Base-by-base conservation (phyloP, 2,329 filamentous ascomycete genomes). In the Didymella arachidicola region DNA sequence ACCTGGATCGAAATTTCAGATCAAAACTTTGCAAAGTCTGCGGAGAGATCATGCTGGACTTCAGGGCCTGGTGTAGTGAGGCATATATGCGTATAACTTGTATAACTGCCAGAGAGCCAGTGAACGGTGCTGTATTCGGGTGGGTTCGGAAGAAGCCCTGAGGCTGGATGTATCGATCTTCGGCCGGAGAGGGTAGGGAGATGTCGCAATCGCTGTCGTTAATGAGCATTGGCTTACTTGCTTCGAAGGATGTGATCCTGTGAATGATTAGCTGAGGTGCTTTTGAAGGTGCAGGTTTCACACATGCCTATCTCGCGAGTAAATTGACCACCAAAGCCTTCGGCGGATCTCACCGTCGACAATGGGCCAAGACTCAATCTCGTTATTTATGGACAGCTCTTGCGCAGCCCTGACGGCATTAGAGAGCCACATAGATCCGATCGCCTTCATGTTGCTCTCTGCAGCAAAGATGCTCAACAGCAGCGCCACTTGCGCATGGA, bases 241-340 rank as follows among this genome's bases (percentile, higher is more conserved):
- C 83, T 72, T 97, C 93, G 12, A 96, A 81, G 0, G 92, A 88
- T 48, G 96, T 80, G 26, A 91, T 84, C 62, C 87, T 89, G 68
- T 11, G 36, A 14, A 5, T 29, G 8, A 25, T 60, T 26, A 60
- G 57, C 36, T 2, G 27, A 16, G 22, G 14, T 27, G 14, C 1
- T 32, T 25, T 11, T 5, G 4, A n/a, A 8, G 19, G 2, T 2
- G 26, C 4, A 36, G 22, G 7, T 7, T 12, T 3, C 81, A 18
- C 72, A 19, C 52, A 7, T 73, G 88, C 87, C 93, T 87, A 78
- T 99, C 95, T 79, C 93, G 87, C 43, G 92, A 87, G 77, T 98
- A 98, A 56, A 97, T 86, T 14, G 91, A 87, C 93, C 95, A 99
- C 94, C 94, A 99, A 2, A 95, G 86, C 54, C 93, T 85, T 60